phyloP scores from a whole-genome alignment of 2,329 filamentous ascomycete species.

The Emmonsiellopsis sp. region DNA sequence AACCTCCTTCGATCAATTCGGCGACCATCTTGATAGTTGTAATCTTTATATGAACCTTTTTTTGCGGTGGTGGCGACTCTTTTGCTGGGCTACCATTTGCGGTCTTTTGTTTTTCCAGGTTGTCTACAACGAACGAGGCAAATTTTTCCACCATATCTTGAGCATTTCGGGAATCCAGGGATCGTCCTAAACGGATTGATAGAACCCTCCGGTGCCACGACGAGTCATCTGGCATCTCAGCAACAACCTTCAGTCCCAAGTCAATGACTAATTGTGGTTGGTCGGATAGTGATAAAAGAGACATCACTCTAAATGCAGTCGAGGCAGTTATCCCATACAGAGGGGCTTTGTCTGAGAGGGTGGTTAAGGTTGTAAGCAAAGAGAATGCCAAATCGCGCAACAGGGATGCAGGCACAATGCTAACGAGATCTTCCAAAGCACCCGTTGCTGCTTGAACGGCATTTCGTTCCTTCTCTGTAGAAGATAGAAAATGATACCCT shows the following conservation, averaged over 20 bases:
- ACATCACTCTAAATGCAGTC: slow-evolving; percentile 6
- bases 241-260: slow-evolving; percentile 7
- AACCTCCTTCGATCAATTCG: slow-evolving; percentile 7
- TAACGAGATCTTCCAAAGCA: neutral
- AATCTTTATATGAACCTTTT: slow-evolving; percentile 7
- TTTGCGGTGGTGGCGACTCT: neutral
- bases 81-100: neutral
- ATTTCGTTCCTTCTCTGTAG: neutral
- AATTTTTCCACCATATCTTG: slow-evolving; percentile 5
- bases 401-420: slow-evolving; percentile 6
- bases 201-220: slow-evolving; percentile 11
- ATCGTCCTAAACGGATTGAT: slow-evolving; percentile 1
- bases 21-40: slow-evolving; percentile 14
- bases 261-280: slow-evolving; percentile 10
- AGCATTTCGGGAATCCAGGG: slow-evolving; percentile 6
- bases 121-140: slow-evolving; percentile 4
- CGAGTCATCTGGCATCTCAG: slow-evolving; percentile 11
- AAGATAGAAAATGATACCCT: slow-evolving; percentile 9
- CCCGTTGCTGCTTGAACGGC: neutral
- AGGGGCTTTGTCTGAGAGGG: neutral
- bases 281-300: slow-evolving; percentile 9
- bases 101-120: neutral
- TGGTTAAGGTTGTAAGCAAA: slow-evolving; percentile 4
- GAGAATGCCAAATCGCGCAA: slow-evolving; percentile 6
- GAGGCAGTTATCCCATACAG: slow-evolving; percentile 2